Evolutionary conservation across 768 basidiomycete species (phyloP), one percentile per base, ranked within the genome.

Genomic region (Pholiota microspora): DNA sequence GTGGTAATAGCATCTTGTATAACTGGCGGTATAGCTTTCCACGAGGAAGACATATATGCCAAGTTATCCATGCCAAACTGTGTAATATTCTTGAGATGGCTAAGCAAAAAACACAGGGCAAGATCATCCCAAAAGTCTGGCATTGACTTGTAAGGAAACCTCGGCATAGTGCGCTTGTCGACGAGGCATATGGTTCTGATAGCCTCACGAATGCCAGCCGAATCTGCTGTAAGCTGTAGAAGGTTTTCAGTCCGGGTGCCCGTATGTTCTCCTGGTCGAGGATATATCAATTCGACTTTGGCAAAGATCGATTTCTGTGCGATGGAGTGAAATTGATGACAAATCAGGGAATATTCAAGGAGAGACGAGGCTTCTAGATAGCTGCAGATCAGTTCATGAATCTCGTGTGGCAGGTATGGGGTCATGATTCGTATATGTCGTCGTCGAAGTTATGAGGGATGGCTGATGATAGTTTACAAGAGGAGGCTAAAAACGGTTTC

Each of bases 371-470:
- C 4, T 15, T 45, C 31, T 38, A 28, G 24, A 23, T 10, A 10
- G 28, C 35, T 51, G 36, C 50, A 51, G n/a, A 42, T 51, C 9
- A 42, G 38, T n/a, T 51, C 27, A 13, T 51, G 36, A 12, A 51
- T 12, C 24, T 51, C 50, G 36, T 16, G 3, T 12, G 9, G 15
- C 42, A 72, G 67, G 6, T 31, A 6, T 31, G 6, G 29, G 7
- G 29, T 12, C 29, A 31, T 31, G 29, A 31, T 12, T 31, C 12
- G 6, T 6, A 31, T 31, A 31, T 31, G 29, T n/a, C n/a, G n/a
- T n/a, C n/a, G n/a, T n/a, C n/a, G n/a, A n/a, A n/a, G n/a, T n/a
- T n/a, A n/a, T n/a, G n/a, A n/a, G n/a, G n/a, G n/a, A n/a, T n/a
- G n/a, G n/a, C n/a, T n/a, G n/a, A n/a, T n/a, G n/a, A n/a, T n/a